Evolutionary conservation across 805 yeast genomes (phyloP), one percentile per base, ranked within the genome.

Genomic region (Ogataea saltuana): DNA sequence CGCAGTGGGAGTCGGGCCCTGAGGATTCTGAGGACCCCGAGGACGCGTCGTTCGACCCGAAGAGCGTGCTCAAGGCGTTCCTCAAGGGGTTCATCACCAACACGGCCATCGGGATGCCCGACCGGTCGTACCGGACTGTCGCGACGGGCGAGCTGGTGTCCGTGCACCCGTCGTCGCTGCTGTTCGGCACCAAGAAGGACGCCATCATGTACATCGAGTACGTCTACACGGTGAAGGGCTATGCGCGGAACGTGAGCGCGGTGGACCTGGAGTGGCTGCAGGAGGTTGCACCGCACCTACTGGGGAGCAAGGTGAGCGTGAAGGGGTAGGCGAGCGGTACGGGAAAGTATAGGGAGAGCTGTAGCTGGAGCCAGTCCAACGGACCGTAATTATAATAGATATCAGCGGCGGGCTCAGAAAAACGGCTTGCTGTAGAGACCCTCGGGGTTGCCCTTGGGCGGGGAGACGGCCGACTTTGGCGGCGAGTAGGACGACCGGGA

Each of bases 201-300:
- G 96, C 95, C 1, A 81, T 93, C 42, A 83, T 93, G 95, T 93
- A 88, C 68, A 81, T 89, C 27, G 99, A 93, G 65, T 90, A 87
- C 60, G 97, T 93, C 12, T 91, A 77, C 61, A 93, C 99, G 1
- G 77, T 90, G 11, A 88, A 88, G 62, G 96, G 96, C 1, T 93
- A 90, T 58, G 98, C 95, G 0, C 74, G 99, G 55, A 83, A 74
- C 49, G 96, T 90, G n/a, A 82, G 89, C 37, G 80, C 84, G 12
- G 75, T 93, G 19, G 86, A 88, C 58, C 66, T 88, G 42, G 76
- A 79, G 12, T 91, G 98, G 98, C 65, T 93, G 37, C 91, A 85
- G 58, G 93, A 86, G 49, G 73, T 82, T 2, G 86, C 89, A 0
- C 88, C 88, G 0, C 83, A 82, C 49, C 58, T 79, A 17, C 64